phyloP scores from a whole-genome alignment of 2,329 filamentous ascomycete genomes.

The Torrubiella hemipterigena region DNA sequence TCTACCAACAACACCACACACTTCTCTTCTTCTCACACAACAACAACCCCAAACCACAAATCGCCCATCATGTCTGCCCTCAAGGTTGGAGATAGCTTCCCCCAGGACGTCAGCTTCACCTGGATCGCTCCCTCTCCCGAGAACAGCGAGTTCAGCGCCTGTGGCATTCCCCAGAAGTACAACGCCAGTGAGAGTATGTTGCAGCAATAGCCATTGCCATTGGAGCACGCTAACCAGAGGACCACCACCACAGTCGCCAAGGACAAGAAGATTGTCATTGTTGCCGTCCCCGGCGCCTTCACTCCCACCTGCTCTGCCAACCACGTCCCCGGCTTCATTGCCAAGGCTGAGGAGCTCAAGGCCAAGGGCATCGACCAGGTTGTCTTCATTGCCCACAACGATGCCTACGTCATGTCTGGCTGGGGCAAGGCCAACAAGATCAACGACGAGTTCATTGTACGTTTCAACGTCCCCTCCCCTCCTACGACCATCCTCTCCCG shows the following conservation, averaged over 20 bases:
- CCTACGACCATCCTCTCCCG: conserved; percentile 1
- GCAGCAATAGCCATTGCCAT: background rate
- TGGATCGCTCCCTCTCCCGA: conserved; percentile 71
- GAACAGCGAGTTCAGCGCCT: conserved; percentile 55
- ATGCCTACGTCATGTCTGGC: conserved; percentile 76
- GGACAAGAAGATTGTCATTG: conserved; percentile 43
- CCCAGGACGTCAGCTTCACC: conserved; percentile 67
- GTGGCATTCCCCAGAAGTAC: conserved; percentile 68
- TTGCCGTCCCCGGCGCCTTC: conserved; percentile 60
- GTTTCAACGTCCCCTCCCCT: conserved; percentile 12
- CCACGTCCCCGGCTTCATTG: conserved; percentile 72
- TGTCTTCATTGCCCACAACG: conserved; percentile 73
- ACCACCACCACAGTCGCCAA: conserved; percentile 32
- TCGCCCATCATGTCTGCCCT: conserved; percentile 44
- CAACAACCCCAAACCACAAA: conserved; percentile 6
- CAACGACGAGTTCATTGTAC: conserved; percentile 51
- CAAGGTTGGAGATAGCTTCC: conserved; percentile 75
- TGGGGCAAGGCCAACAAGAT: conserved; percentile 83
- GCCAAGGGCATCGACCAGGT: conserved; percentile 74
- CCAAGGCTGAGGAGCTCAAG: conserved; percentile 58
- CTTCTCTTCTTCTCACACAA: conserved; percentile 1
- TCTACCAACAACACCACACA: conserved; percentile 1
- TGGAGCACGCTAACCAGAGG: conserved; percentile 2
- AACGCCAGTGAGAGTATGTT: conserved; percentile 60
- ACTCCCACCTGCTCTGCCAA: conserved; percentile 74